Evolutionary conservation across 176 grass and related monocot species (phyloP), one percentile per base, ranked within the genome.

Genomic region (Panicum miliaceum): DNA sequence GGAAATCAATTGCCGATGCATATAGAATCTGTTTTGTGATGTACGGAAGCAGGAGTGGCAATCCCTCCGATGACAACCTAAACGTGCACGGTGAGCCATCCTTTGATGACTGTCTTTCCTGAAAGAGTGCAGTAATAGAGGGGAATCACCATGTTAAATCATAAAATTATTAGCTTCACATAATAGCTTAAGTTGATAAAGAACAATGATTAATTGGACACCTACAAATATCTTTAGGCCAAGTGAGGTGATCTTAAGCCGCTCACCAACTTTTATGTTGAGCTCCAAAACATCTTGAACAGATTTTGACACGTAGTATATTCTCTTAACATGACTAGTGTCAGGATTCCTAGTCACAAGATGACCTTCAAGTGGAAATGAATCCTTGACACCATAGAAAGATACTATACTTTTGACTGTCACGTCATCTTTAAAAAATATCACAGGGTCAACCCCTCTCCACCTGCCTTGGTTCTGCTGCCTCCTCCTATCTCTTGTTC

Each of bases 161-260:
- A 2, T 37, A 0, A 57, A 80, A 51, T 46, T 71, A 27, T 54
- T 22, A 51, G 22, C 4, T 72, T 71, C 34, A 65, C 0, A 23
- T 19, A 68, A 47, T 50, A 76, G 6, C 42, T 71, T 16, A 27
- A 61, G 61, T 60, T 12, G 34, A 26, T 70, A 12, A 77, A 66
- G 20, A 84, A 25, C 32, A 88, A 6, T 71, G 10, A 56, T 66
- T 50, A 62, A 85, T 60, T 67, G 52, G 38, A 63, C 40, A 90
- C 96, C 86, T 96, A 98, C 96, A 87, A 98, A 98, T 79, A 98
- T 92, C 73, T 98, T 96, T 75, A 98, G 87, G 41, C 96, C 96
- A 48, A 98, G 87, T 71, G 96, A 98, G 8, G 96, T 94, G 51
- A 98, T 92, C 75, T 98, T 98, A 51, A 98, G 89, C 25, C 93